These are phyloP conservation scores for Boletus subcaerulescens DNA, from an alignment of 768 basidiomycete genomes.

Conservation along the genomic window DNA sequence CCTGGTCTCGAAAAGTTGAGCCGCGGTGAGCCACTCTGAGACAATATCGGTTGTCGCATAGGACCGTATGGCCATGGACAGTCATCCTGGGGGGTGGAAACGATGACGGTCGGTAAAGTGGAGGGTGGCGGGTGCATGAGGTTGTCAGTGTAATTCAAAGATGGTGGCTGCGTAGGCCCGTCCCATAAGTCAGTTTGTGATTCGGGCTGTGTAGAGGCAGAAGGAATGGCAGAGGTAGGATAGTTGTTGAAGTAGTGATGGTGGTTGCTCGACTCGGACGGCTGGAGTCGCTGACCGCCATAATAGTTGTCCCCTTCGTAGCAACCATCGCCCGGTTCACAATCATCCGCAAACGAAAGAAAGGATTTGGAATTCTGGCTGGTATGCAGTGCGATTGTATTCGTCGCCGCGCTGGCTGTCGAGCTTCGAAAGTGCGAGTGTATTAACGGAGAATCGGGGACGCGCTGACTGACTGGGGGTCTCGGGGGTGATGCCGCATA, in stretches of 20 bases:
- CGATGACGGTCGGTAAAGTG: constrained; percentile 51
- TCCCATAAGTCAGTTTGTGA: constrained; percentile 16
- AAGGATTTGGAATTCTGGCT: constrained; percentile 25
- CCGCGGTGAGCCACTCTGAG: constrained; percentile 29
- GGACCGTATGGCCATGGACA: constrained; percentile 18
- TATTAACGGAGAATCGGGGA: constrained; percentile 46
- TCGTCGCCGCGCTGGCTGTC: constrained; percentile 34
- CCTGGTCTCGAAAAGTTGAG: constrained; percentile 67
- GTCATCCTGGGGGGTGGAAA: constrained; percentile 44
- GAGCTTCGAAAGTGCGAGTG: constrained; percentile 48
- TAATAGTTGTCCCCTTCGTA: constrained; percentile 45
- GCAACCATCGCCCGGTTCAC: constrained; percentile 31
- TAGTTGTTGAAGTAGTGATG: background rate
- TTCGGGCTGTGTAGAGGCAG: background rate
- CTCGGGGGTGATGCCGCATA: constrained; percentile 10
- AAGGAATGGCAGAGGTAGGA: background rate
- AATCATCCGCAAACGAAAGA: constrained; percentile 29
- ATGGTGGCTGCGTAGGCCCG: constrained; percentile 1
- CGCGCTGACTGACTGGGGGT: constrained; percentile 1
- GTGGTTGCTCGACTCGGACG: background rate
- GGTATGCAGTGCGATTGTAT: constrained; percentile 8
- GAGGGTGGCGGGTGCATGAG: constrained; percentile 18
- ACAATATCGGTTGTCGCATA: constrained; percentile 42
- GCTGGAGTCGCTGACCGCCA: constrained; percentile 5
- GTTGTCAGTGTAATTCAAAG: constrained; percentile 6